Percentiles rank a stretch among this genome's conserved stretches.
Evolutionary conservation across 192 early-diverging fungal genomes (phyloP).

Genomic region (Chytriomyces hyalinus): DNA sequence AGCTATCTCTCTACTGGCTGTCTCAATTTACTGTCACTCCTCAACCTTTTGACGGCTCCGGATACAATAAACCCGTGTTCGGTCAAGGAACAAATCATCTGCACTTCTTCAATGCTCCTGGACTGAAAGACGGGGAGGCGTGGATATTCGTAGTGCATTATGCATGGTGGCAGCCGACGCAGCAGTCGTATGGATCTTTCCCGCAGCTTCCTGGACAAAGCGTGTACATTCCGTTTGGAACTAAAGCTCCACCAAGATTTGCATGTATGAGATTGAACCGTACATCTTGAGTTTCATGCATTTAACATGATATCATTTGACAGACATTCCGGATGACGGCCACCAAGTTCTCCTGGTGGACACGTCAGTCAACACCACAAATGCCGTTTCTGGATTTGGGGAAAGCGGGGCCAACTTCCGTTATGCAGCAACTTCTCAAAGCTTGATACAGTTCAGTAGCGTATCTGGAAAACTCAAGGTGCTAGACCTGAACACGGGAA

Average conservation of each 20-base stretch:
- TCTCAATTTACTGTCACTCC: neutral
- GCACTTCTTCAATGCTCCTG: constrained; percentile 33
- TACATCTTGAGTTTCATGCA: neutral
- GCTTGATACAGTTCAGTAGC: constrained; percentile 17
- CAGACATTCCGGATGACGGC: constrained; percentile 31
- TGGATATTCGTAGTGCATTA: constrained; percentile 37
- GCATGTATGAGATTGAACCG: neutral
- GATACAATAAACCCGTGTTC: constrained; percentile 23
- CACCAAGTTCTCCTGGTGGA: constrained; percentile 15
- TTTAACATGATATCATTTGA: neutral
- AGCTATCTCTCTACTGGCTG: constrained; percentile 4
- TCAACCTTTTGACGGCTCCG: constrained; percentile 25
- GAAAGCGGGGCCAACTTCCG: constrained; percentile 1
- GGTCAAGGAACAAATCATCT: constrained; percentile 37
- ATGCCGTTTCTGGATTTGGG: constrained; percentile 13
- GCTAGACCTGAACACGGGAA: neutral
- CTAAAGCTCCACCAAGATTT: neutral
- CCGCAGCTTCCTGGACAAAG: constrained; percentile 2
- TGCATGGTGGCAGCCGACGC: constrained; percentile 27
- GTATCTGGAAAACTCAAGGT: constrained; percentile 7
- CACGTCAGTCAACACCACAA: constrained; percentile 18
- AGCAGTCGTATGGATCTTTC: constrained; percentile 7
- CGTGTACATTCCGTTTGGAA: constrained; percentile 15
- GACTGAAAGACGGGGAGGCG: constrained; percentile 8
- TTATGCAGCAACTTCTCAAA: constrained; percentile 2